These are phyloP conservation scores for Nidula microcarpa DNA, from an alignment of 768 basidiomycete genomes.

Conservation along the genomic window DNA sequence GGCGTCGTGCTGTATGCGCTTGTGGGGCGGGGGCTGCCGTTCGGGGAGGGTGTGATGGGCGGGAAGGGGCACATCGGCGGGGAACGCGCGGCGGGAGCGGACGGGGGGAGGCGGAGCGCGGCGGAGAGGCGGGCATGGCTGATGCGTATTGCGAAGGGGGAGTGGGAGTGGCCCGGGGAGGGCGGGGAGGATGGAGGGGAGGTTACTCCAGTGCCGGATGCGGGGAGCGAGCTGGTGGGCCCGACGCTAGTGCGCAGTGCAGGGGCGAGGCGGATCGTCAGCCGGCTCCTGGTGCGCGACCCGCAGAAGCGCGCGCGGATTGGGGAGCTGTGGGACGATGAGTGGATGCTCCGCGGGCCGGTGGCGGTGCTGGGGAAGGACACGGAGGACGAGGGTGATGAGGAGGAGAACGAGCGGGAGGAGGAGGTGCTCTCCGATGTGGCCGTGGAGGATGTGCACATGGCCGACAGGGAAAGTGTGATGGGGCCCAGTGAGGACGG, in stretches of 20 bases:
- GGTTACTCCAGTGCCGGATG: neutral
- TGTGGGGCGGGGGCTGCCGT: conserved; percentile 67
- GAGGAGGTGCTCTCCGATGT: conserved; percentile 8
- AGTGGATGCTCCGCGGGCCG: conserved; percentile 34
- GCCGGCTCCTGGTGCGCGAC: conserved; percentile 65
- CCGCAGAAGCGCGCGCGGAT: conserved; percentile 60
- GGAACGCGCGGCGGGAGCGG: conserved; percentile 19
- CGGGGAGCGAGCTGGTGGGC: conserved; percentile 29
- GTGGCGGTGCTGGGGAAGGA: conserved; percentile 6
- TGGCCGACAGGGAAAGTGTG: conserved; percentile 8
- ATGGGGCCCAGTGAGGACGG: too few species aligned
- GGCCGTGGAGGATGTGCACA: conserved; percentile 7
- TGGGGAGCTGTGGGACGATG: conserved; percentile 59
- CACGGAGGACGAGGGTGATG: neutral
- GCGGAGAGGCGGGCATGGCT: conserved; percentile 54
- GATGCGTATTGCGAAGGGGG: conserved; percentile 77
- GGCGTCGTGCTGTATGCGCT: conserved; percentile 86
- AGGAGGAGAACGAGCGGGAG: conserved; percentile 6
- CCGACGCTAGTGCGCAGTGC: conserved; percentile 31
- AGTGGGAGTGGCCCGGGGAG: conserved; percentile 67
- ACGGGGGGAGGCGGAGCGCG: conserved; percentile 18
- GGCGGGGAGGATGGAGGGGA: conserved; percentile 3
- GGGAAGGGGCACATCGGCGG: conserved; percentile 35
- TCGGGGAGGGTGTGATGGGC: conserved; percentile 50
- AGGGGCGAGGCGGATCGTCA: conserved; percentile 55